Base-by-base conservation (phyloP, 495 filamentous ascomycete species). In the Cairneyella variabilis region DNA sequence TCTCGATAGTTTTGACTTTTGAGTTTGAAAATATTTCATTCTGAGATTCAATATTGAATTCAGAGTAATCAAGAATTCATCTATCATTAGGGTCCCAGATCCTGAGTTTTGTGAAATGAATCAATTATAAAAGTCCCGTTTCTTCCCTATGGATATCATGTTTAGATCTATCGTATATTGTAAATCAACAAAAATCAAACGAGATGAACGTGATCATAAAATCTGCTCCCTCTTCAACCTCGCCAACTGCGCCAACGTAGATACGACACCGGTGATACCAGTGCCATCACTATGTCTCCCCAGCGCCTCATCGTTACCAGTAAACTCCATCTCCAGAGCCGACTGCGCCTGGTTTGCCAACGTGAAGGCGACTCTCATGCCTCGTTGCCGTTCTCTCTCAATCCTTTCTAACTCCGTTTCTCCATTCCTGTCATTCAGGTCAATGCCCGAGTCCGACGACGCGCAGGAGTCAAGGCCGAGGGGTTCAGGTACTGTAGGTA, bases 381-480 rank as follows among this genome's bases (percentile, higher is more conserved):
- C 83, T 38, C 80, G 69, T 52, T 65, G 54, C 20, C 83, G 67
- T 65, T 85, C 78, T 53, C 69, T 68, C 52, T 87, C 83, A 20
- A 87, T 74, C 4, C 67, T 59, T 55, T 78, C 73, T 71, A 78
- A 78, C 4, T 71, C 73, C 74, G 76, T 83, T 42, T 76, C 74
- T 2, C 64, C 66, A 25, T 60, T 46, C 2, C 18, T 23, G 23
- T 51, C 38, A 10, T 9, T 18, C 25, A 46, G 21, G 21, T 52
- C 54, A 21, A 57, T 52, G 4, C 52, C 60, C 56, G 69, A 73
- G 73, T 32, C 64, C 5, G 54, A 51, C 1, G 53, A 56, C 36
- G 38, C 10, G 66, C 40, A 61, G 63, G 62, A 17, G 63, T 61
- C 11, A 63, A 66, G 2, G 44, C 37, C 72, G 23, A 21, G 40